Percentiles rank a stretch among this genome's conserved stretches.
Evolutionary conservation across 352 stramenopile species (phyloP).

Genomic region (Blastocystis sp.): DNA sequence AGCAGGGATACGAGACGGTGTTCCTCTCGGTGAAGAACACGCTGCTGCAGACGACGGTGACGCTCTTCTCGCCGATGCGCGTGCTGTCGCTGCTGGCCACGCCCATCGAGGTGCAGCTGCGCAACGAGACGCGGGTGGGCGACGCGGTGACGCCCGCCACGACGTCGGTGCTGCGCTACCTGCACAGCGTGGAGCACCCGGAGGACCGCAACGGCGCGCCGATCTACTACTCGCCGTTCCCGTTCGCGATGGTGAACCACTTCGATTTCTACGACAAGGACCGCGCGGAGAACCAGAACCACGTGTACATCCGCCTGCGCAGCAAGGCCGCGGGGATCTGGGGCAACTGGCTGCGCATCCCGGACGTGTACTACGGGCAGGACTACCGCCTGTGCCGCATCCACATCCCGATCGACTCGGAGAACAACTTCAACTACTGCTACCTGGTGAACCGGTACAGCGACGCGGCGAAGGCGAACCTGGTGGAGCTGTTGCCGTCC

Average conservation of each 20-base stretch:
- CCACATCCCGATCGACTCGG: constrained; percentile 60
- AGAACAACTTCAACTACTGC: constrained; percentile 67
- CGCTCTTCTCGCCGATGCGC: constrained; percentile 49
- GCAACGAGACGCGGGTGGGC: constrained; percentile 4
- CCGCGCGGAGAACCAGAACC: constrained; percentile 57
- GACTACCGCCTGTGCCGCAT: constrained; percentile 60
- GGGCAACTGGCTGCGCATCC: constrained; percentile 57
- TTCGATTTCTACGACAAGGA: constrained; percentile 62
- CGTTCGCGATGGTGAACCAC: constrained; percentile 63
- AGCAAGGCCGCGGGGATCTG: constrained; percentile 60
- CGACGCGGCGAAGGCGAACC: constrained; percentile 29
- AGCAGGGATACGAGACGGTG: constrained; percentile 10
- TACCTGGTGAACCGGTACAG: constrained; percentile 59
- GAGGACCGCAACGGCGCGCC: not conserved
- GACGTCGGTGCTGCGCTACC: constrained; percentile 23
- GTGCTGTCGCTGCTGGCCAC: constrained; percentile 42
- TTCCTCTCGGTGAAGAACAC: constrained; percentile 39
- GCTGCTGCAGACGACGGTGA: constrained; percentile 51
- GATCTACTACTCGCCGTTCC: constrained; percentile 52
- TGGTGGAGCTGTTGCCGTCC: constrained; percentile 22
- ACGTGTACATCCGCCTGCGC: constrained; percentile 54
- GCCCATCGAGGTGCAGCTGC: constrained; percentile 52
- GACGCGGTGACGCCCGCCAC: constrained; percentile 42
- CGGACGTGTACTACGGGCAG: constrained; percentile 62
- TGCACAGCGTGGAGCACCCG: not conserved